phyloP scores from a whole-genome alignment of 2,329 filamentous ascomycete genomes.

The Colletotrichum sp. region DNA sequence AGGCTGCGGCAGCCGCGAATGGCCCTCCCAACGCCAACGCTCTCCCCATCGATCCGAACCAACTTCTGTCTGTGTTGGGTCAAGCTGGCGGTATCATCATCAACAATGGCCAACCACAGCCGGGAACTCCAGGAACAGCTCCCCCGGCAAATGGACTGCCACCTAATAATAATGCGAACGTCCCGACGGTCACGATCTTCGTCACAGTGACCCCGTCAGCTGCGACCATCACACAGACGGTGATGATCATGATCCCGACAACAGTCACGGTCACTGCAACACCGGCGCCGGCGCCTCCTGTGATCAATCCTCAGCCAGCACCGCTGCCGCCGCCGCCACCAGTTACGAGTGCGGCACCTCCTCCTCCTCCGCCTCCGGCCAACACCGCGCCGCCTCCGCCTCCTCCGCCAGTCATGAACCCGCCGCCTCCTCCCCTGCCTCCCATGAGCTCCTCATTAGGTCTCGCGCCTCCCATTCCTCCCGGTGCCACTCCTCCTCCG shows the following conservation, averaged over 20 bases:
- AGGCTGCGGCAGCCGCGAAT: neutral
- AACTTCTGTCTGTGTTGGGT: slow-evolving; percentile 7
- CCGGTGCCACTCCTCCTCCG: neutral
- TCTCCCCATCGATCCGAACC: slow-evolving; percentile 7
- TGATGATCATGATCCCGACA: slow-evolving; percentile 9
- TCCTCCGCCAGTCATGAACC: neutral
- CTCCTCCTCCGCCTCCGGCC: neutral
- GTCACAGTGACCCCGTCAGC: slow-evolving; percentile 1
- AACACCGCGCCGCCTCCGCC: neutral
- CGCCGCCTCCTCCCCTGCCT: neutral
- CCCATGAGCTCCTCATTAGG: neutral
- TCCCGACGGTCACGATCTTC: slow-evolving; percentile 15
- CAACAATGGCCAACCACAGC: neutral
- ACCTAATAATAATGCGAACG: slow-evolving; percentile 15
- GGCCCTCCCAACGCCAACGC: neutral
- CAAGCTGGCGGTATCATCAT: neutral
- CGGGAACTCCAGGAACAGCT: neutral
- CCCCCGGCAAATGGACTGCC: neutral
- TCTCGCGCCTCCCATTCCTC: neutral
- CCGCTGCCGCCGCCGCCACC: neutral
- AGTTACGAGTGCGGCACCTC: neutral
- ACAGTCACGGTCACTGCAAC: slow-evolving; percentile 13
- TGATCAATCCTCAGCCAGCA: neutral
- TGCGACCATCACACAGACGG: neutral
- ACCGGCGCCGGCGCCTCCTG: neutral